Evolutionary conservation across 1,284 basidiomycete genomes (phyloP), one percentile per base, ranked within the genome.

Genomic region (Phenoliferia sp.): DNA sequence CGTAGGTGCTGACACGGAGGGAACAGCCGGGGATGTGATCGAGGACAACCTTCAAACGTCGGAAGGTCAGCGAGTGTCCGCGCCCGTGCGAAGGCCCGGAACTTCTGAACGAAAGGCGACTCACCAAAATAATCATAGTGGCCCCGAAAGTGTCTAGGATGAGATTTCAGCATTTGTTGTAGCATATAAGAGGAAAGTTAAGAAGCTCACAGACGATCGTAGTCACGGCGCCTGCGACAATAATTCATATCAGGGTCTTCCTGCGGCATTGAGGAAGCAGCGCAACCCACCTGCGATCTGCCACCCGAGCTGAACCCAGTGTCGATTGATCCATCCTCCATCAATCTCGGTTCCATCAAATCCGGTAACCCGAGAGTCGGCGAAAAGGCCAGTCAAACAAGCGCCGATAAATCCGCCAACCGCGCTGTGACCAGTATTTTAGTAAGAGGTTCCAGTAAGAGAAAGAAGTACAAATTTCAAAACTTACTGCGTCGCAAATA

Each of bases 21-120:
- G 88, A 84, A 69, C 92, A 83, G 70, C 87, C 88, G 3, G 94
- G 95, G 76, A 95, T 91, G 80, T 84, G 92, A 83, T 98, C 92
- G 87, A 98, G 90, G 76, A 87, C 81, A 88, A 94, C n/a, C n/a
- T n/a, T n/a, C n/a, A n/a, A n/a, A n/a, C n/a, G n/a, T n/a, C n/a
- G n/a, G n/a, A n/a, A n/a, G n/a, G n/a, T n/a, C n/a, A n/a, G n/a
- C n/a, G n/a, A n/a, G n/a, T n/a, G n/a, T n/a, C n/a, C n/a, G n/a
- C n/a, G n/a, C n/a, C n/a, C n/a, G n/a, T n/a, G n/a, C n/a, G n/a
- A n/a, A n/a, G n/a, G n/a, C n/a, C n/a, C n/a, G n/a, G n/a, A n/a
- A n/a, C n/a, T n/a, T n/a, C n/a, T n/a, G n/a, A n/a, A n/a, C n/a
- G n/a, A n/a, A n/a, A n/a, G n/a, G n/a, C n/a, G n/a, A n/a, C n/a